Percentiles rank a stretch among this genome's conserved stretches.
These are phyloP conservation scores for Metarhizium robertsii DNA, from an alignment of 2,329 filamentous ascomycete genomes.

Conservation along the genomic window DNA sequence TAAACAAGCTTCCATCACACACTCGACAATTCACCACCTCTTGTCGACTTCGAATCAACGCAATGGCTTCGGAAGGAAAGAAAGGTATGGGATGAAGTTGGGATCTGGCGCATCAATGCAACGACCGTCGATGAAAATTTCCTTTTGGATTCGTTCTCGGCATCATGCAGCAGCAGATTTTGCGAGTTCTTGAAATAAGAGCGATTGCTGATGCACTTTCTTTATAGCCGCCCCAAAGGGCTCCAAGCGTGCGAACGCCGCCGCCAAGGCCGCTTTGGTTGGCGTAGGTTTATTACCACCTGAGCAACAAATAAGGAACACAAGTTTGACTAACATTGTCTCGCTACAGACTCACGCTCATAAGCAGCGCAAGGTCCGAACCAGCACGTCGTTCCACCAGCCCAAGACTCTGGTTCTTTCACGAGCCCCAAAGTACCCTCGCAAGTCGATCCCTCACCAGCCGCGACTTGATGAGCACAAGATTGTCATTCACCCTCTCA, in stretches of 20 bases:
- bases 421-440: conserved; percentile 89
- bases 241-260: conserved; percentile 81
- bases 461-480: conserved; percentile 95
- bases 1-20: neutral
- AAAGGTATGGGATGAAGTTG: conserved; percentile 36
- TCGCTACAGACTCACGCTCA: conserved; percentile 44
- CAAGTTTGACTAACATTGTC: conserved; percentile 3
- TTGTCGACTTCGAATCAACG: conserved; percentile 11
- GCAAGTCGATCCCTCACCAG: conserved; percentile 84
- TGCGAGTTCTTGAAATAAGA: conserved; percentile 59
- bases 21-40: neutral
- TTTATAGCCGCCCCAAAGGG: conserved; percentile 51
- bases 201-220: conserved; percentile 62
- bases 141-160: conserved; percentile 14
- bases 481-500: conserved; percentile 95
- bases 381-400: conserved; percentile 90
- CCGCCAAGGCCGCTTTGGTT: conserved; percentile 92
- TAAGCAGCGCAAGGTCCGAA: conserved; percentile 89
- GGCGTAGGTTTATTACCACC: conserved; percentile 58
- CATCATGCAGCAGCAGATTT: conserved; percentile 66
- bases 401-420: conserved; percentile 94
- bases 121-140: conserved; percentile 6
- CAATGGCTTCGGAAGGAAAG: conserved; percentile 32
- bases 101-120: conserved; percentile 5
- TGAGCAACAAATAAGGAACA: neutral